A percentile compares a stretch with the other conserved stretches of the same genome.
phyloP scores from a whole-genome alignment of 1,139 yeast genomes.

The Yamadazyma buinensis region DNA sequence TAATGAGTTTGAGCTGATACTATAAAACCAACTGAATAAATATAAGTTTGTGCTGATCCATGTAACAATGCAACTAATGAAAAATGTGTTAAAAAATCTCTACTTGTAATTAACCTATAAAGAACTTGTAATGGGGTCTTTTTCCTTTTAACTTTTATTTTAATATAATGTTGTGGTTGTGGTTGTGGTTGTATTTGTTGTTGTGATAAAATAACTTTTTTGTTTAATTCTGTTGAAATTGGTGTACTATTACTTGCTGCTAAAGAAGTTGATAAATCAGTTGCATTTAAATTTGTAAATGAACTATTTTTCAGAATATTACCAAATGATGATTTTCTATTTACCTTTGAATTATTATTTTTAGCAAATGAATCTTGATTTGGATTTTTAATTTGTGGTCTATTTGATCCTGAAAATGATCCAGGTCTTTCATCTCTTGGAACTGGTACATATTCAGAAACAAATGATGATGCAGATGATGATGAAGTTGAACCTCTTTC shows the following conservation, averaged over 20 bases:
- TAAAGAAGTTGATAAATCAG: background rate
- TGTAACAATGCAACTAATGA: slow-evolving; percentile 31
- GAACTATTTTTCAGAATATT: slow-evolving; percentile 4
- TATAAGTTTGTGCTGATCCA: slow-evolving; percentile 43
- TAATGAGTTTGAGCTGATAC: slow-evolving; percentile 38
- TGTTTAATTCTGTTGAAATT: background rate
- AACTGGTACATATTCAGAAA: slow-evolving; percentile 10
- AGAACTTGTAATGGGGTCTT: slow-evolving; percentile 24
- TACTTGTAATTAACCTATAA: slow-evolving; percentile 21
- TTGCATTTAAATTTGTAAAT: slow-evolving; percentile 1
- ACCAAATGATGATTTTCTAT: slow-evolving; percentile 3
- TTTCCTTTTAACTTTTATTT: slow-evolving; percentile 5
- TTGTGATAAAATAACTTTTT: background rate
- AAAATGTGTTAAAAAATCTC: slow-evolving; percentile 30
- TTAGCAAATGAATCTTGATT: slow-evolving; percentile 14
- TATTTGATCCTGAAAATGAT: background rate
- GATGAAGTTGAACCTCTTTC: slow-evolving; percentile 10
- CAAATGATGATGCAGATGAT: slow-evolving; percentile 8
- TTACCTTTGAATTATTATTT: slow-evolving; percentile 1
- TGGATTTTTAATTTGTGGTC: slow-evolving; percentile 4
- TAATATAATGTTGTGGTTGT: slow-evolving; percentile 2
- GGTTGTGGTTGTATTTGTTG: background rate
- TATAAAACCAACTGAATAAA: slow-evolving; percentile 42
- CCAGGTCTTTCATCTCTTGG: slow-evolving; percentile 3
- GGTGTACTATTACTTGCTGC: background rate